phyloP scores from a whole-genome alignment of 305 asterid species.

The Fraxinus floribunda region DNA sequence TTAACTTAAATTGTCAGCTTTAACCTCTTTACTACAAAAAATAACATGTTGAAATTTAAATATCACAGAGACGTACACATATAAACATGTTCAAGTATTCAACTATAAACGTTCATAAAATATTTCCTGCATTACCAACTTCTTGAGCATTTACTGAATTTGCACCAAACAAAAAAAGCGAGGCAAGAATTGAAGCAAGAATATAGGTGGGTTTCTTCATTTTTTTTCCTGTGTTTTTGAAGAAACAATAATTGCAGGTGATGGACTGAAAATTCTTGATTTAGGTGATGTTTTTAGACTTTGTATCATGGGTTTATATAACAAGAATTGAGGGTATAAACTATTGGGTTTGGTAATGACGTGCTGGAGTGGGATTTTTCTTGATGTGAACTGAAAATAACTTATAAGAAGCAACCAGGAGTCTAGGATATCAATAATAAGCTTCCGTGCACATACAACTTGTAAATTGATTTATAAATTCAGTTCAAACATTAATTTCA shows the following conservation, averaged over 20 bases:
- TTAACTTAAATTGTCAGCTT: background rate
- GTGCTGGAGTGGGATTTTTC: background rate
- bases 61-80: background rate
- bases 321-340: background rate
- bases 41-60: too few species aligned
- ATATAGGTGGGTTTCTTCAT: slow-evolving; percentile 5
- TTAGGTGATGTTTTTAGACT: background rate
- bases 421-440: background rate
- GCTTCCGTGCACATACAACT: background rate
- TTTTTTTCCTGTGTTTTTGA: background rate
- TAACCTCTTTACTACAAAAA: background rate
- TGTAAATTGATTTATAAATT: too few species aligned
- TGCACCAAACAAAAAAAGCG: slow-evolving; percentile 23
- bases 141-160: slow-evolving; percentile 42
- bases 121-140: slow-evolving; percentile 28
- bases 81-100: background rate
- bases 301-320: slow-evolving; percentile 7
- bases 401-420: background rate
- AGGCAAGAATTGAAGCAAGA: slow-evolving; percentile 21
- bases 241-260: too few species aligned
- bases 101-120: background rate
- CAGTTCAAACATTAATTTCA: too few species aligned
- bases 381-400: background rate
- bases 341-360: background rate
- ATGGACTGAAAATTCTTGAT: background rate